phyloP scores from a whole-genome alignment of 768 basidiomycete species.

The Austroboletus festivus region DNA sequence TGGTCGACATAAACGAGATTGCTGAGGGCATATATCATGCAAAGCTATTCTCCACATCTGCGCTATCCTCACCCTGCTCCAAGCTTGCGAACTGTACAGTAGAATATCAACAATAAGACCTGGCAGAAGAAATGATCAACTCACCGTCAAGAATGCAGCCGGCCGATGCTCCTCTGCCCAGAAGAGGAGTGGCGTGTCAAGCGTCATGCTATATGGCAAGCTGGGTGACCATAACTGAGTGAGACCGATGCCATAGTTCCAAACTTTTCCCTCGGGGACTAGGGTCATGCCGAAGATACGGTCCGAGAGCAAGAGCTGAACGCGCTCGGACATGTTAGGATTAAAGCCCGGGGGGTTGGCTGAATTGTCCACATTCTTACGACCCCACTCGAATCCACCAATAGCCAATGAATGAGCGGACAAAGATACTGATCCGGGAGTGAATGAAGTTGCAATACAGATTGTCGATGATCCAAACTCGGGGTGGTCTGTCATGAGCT shows the following conservation, averaged over 20 bases:
- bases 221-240: conserved; percentile 89
- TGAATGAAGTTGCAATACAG: conserved; percentile 93
- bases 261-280: conserved; percentile 89
- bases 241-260: conserved; percentile 95
- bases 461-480: conserved; percentile 94
- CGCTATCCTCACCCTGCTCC: conserved; percentile 88
- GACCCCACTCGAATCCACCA: conserved; percentile 96
- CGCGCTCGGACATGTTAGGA: conserved; percentile 97
- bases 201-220: conserved; percentile 74
- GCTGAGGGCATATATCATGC: conserved; percentile 51
- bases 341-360: conserved; percentile 90
- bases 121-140: conserved; percentile 26
- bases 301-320: conserved; percentile 90
- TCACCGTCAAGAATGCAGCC: conserved; percentile 86
- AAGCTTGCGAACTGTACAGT: conserved; percentile 74
- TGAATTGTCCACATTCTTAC: conserved; percentile 87
- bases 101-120: conserved; percentile 1
- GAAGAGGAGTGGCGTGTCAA: conserved; percentile 93
- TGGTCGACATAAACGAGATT: not conserved
- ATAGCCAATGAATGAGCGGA: conserved; percentile 89
- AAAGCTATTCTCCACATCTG: conserved; percentile 94
- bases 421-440: conserved; percentile 94
- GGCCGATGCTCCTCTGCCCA: conserved; percentile 97
- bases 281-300: conserved; percentile 94
- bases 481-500: conserved; percentile 94